A percentile compares a stretch with the other conserved stretches of the same genome.
These are phyloP conservation scores for Panaeolus papilionaceus DNA, from an alignment of 768 basidiomycete species.

Conservation along the genomic window DNA sequence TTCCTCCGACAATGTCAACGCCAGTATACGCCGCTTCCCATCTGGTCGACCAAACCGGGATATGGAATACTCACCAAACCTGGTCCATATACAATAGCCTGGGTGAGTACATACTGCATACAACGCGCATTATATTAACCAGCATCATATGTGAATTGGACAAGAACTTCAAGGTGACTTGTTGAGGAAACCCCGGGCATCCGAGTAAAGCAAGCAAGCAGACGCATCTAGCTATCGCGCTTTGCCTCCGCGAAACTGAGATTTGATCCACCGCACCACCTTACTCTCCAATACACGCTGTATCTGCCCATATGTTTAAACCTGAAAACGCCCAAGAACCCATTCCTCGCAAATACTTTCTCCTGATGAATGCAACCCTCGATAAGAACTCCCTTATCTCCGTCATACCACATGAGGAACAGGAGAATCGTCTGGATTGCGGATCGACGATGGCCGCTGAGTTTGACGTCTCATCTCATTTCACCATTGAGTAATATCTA, in stretches of 20 bases:
- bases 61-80: neutral
- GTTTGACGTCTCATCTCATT: neutral
- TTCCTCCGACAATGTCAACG: neutral
- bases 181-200: constrained; percentile 11
- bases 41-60: neutral
- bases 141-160: neutral
- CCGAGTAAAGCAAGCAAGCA: neutral
- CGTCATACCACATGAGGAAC: constrained; percentile 3
- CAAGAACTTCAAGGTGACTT: constrained; percentile 4
- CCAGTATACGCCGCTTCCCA: neutral
- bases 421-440: constrained; percentile 18
- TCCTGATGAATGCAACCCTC: neutral
- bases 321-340: neutral
- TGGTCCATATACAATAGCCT: neutral
- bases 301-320: neutral
- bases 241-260: neutral
- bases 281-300: neutral
- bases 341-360: neutral
- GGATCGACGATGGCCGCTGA: constrained; percentile 12
- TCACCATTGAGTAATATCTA: neutral
- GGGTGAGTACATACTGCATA: neutral
- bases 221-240: neutral
- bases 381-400: constrained; percentile 3
- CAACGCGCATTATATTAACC: neutral
- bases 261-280: neutral